Base-by-base conservation (phyloP, 768 basidiomycete species). In the Dioszegia hungarica region DNA sequence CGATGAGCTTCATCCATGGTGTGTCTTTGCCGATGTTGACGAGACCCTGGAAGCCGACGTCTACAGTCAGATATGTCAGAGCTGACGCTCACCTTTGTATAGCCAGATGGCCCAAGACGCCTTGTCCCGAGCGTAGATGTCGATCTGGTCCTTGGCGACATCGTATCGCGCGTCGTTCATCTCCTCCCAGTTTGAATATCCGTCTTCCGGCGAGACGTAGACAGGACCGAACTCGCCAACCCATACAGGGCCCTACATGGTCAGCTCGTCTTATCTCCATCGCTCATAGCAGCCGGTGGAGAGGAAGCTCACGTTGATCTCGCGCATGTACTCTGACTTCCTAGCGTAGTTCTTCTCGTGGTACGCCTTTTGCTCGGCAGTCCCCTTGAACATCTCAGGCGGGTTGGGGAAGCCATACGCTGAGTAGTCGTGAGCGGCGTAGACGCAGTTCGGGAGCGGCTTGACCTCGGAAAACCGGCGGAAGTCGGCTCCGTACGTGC, bases 151-250 rank as follows among this genome's bases (percentile, higher is more conserved):
- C 56, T 84, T 80, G 57, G 89, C 80, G 5, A 88, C 86, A 15
- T 75, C 78, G 75, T 84, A 86, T 24, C 88, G 78, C 17, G 65
- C 69, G 59, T 81, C 79, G 75, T 91, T 90, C 76, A 87, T 86
- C 39, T 67, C 64, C 25, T 88, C 84, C 53, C 84, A 86, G 46
- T 77, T 48, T 11, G 19, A 75, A 1, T 79, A 80, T 2, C 86
- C 84, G 19, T 57, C 56, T 15, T 57, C 11, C 17, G 56, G 34
- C n/a, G 17, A 37, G 1, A 10, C 29, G 78, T 89, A 90, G 22
- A 90, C 87, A 2, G 88, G 87, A 19, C 89, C 89, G 81, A 84
- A 89, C 74, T 89, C 88, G 17, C 88, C 88, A 63, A 88, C 37
- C 56, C 56, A 57, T 10, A 63, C 46, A 19, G 58, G 54, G 12